phyloP scores from a whole-genome alignment of 345 rosid species.

The Dovyalis caffra region DNA sequence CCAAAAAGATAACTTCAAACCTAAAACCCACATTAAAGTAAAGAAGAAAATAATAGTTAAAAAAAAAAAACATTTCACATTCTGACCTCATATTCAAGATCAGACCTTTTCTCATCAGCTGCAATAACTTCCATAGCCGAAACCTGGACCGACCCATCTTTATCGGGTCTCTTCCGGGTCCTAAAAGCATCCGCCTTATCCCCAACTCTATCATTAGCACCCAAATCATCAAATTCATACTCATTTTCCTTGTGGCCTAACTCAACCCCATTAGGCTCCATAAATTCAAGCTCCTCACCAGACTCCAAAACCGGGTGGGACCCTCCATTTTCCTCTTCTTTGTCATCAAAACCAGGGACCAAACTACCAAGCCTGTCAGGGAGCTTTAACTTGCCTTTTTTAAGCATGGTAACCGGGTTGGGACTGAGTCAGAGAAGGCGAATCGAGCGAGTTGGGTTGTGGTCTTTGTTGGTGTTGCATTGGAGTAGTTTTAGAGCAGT shows the following conservation, averaged over 20 bases:
- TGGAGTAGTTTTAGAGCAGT: background rate
- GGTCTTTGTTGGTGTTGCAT: constrained; percentile 13
- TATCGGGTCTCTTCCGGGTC: constrained; percentile 24
- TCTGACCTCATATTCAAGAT: constrained; percentile 56
- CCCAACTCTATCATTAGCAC: constrained; percentile 10
- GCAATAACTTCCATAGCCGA: constrained; percentile 40
- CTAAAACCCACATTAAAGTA: background rate
- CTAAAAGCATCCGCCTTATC: constrained; percentile 21
- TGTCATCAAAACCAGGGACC: constrained; percentile 39
- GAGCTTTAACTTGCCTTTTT: constrained; percentile 48
- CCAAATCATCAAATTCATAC: constrained; percentile 10
- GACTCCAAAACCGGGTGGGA: constrained; percentile 28
- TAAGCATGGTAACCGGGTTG: constrained; percentile 37
- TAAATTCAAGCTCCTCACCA: constrained; percentile 61
- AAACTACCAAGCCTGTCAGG: constrained; percentile 55
- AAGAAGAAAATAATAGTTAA: background rate
- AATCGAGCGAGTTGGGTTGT: constrained; percentile 4
- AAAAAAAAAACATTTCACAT: background rate
- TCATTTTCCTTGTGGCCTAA: constrained; percentile 28
- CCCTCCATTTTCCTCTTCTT: constrained; percentile 31
- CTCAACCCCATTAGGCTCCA: constrained; percentile 40
- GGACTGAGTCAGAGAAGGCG: constrained; percentile 19
- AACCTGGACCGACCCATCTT: constrained; percentile 27
- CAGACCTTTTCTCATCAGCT: constrained; percentile 66
- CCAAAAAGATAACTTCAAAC: background rate